A percentile compares a stretch with the other conserved stretches of the same genome.
Conservation (phyloP, 2,329 filamentous ascomycete genomes). For the Myriosclerotinia scirpicola region DNA sequence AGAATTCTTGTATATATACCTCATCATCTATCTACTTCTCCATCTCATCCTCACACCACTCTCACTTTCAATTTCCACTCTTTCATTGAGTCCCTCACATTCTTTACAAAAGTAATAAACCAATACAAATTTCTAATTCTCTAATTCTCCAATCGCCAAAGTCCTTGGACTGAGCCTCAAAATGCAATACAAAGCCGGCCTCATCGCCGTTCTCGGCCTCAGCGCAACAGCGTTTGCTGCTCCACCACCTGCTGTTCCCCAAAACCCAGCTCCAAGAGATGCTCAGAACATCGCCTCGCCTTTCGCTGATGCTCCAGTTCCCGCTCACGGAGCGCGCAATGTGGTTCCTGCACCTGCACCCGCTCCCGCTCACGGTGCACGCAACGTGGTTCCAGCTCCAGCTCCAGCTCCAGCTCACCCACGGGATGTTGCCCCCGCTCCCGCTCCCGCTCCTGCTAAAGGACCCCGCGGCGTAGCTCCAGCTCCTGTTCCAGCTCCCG, state of each 20-base stretch:
- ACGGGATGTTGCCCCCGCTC: too few species aligned
- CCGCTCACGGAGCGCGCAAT: too few species aligned
- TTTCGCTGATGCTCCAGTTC: background rate
- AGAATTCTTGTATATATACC: background rate
- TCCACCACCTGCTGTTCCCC: background rate
- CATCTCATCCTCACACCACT: background rate
- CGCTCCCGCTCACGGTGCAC: too few species aligned
- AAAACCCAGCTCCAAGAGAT: too few species aligned
- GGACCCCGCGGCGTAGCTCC: too few species aligned
- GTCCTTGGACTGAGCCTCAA: background rate
- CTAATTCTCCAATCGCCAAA: background rate
- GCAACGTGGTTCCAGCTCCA: too few species aligned
- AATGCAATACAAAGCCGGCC: conserved; percentile 7
- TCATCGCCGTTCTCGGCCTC: conserved; percentile 14
- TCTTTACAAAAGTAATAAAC: background rate
- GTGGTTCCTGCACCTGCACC: too few species aligned
- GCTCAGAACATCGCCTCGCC: too few species aligned
- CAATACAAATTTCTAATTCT: background rate
- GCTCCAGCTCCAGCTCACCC: too few species aligned
- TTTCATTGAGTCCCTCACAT: too few species aligned
- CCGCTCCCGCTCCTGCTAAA: too few species aligned
- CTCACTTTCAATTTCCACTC: background rate
- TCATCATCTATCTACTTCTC: background rate
- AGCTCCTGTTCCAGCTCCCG: too few species aligned
- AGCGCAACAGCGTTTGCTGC: background rate